Evolutionary conservation across 208 protist genomes (phyloP).

Genomic region (Trypanosoma cruzi): DNA sequence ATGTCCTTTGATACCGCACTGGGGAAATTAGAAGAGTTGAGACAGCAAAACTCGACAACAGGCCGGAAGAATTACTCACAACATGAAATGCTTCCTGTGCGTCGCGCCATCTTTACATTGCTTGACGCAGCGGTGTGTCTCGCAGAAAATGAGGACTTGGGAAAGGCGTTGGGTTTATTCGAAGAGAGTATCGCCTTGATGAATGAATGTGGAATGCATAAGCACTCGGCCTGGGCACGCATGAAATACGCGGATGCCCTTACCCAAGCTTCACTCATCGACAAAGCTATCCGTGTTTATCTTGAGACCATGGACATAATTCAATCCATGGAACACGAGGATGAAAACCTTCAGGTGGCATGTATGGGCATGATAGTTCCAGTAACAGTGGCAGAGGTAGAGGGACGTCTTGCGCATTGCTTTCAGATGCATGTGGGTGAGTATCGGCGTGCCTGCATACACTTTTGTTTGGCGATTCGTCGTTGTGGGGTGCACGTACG

Average conservation of each 20-base stretch:
- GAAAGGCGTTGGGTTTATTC: constrained; percentile 57
- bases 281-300: constrained; percentile 67
- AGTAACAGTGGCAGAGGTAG: constrained; percentile 54
- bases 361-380: constrained; percentile 36
- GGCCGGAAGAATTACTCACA: constrained; percentile 13
- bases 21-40: constrained; percentile 15
- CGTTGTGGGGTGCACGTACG: constrained; percentile 21
- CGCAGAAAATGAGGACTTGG: constrained; percentile 44
- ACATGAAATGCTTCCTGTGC: constrained; percentile 27
- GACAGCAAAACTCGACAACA: not conserved
- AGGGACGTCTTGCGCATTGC: constrained; percentile 68
- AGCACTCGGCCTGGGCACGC: constrained; percentile 52
- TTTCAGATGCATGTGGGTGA: constrained; percentile 75
- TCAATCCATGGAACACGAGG: constrained; percentile 7
- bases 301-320: constrained; percentile 47
- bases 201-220: constrained; percentile 38
- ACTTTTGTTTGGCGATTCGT: constrained; percentile 56
- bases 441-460: constrained; percentile 56
- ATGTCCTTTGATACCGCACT: constrained; percentile 67
- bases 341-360: constrained; percentile 26
- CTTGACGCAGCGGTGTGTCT: constrained; percentile 63
- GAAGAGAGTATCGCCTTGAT: constrained; percentile 60
- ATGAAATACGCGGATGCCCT: constrained; percentile 74
- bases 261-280: constrained; percentile 43
- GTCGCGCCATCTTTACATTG: constrained; percentile 50